A percentile compares a stretch with the other conserved stretches of the same genome.
Conservation (phyloP, 345 rosid genomes). For the Syzygium jambos region DNA sequence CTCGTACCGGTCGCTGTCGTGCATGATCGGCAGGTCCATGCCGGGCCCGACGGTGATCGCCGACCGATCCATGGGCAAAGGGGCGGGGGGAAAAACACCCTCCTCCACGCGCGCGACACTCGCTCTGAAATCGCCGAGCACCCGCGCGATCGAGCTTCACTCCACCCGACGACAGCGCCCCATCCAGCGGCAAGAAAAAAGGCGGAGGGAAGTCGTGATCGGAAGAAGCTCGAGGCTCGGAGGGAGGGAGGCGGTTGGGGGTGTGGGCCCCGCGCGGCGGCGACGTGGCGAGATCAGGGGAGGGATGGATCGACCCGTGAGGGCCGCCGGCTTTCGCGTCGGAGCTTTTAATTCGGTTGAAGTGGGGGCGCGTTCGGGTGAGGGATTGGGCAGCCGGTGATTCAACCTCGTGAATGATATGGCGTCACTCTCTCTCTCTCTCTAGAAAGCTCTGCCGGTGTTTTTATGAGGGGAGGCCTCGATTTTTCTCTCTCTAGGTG, state of each 20-base stretch:
- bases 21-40: conserved; percentile 87
- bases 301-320: neutral
- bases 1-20: conserved; percentile 74
- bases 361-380: neutral
- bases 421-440: neutral
- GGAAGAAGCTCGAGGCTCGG: neutral
- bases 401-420: neutral
- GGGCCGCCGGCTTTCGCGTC: neutral
- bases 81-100: too few species aligned
- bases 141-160: neutral
- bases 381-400: neutral
- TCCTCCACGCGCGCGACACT: neutral
- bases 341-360: neutral
- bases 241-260: neutral
- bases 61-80: conserved; percentile 52
- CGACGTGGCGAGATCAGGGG: neutral
- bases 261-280: neutral
- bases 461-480: too few species aligned
- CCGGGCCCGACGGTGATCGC: conserved; percentile 66
- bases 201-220: neutral
- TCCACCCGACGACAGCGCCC: neutral
- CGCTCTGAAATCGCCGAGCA: neutral
- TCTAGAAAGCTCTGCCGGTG: neutral
- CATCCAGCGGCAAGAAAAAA: neutral
- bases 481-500: neutral